Conservation (phyloP, 1,284 basidiomycete genomes). For the Malassezia yamatoensis region DNA sequence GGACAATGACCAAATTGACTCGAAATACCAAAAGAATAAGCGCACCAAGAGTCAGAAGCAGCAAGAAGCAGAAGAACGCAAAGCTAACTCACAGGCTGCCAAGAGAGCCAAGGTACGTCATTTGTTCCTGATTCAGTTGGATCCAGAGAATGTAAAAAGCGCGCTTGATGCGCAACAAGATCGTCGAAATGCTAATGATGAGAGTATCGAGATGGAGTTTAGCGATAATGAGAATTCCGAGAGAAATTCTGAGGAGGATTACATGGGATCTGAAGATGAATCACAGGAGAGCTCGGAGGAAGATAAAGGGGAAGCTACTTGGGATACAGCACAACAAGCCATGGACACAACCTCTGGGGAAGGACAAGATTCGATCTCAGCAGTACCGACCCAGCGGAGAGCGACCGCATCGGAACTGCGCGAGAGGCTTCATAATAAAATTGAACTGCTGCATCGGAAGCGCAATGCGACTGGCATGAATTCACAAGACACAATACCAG, state of each 20-base stretch:
- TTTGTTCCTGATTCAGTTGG: conserved; percentile 17
- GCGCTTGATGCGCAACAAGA: conserved; percentile 32
- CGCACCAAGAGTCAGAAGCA: conserved; percentile 40
- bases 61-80: conserved; percentile 32
- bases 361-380: background rate
- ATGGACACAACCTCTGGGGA: background rate
- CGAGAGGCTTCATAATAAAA: conserved; percentile 36
- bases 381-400: conserved; percentile 10
- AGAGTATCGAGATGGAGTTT: conserved; percentile 20
- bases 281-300: conserved; percentile 11
- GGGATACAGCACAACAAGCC: background rate
- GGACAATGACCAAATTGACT: conserved; percentile 22
- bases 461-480: conserved; percentile 15
- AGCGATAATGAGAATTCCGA: conserved; percentile 22
- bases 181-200: conserved; percentile 6
- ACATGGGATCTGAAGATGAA: conserved; percentile 22
- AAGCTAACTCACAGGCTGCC: conserved; percentile 25
- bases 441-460: conserved; percentile 31
- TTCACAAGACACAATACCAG: background rate
- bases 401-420: conserved; percentile 31
- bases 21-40: conserved; percentile 44
- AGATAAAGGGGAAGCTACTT: conserved; percentile 7
- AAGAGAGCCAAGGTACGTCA: conserved; percentile 19
- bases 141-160: conserved; percentile 38
- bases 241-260: conserved; percentile 8